Evolutionary conservation across 768 basidiomycete genomes (phyloP).

Genomic region (Suillus subluteus): DNA sequence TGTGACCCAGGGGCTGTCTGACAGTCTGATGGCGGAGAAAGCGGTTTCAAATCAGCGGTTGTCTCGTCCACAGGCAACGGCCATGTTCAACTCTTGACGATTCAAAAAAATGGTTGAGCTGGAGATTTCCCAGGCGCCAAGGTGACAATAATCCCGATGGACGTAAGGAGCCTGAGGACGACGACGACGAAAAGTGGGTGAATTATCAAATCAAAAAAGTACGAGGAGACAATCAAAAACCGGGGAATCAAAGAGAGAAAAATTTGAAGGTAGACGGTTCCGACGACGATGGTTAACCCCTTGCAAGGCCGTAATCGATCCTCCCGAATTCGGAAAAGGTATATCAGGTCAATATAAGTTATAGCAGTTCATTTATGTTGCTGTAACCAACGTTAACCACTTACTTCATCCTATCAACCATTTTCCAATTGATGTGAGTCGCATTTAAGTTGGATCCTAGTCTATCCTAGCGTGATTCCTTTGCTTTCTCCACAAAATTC

Average conservation of each 20-base stretch:
- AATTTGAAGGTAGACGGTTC: background rate
- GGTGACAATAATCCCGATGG: background rate
- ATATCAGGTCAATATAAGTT: constrained; percentile 3
- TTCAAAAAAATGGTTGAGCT: background rate
- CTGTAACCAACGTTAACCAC: constrained; percentile 3
- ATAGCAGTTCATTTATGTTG: constrained; percentile 14
- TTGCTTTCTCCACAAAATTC: constrained; percentile 51
- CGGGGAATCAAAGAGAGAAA: background rate
- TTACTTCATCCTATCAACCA: background rate
- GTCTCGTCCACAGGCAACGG: constrained; percentile 1
- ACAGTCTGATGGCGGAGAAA: constrained; percentile 12
- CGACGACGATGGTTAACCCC: background rate
- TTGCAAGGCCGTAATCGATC: constrained; percentile 7
- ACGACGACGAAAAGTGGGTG: background rate
- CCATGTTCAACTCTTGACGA: background rate
- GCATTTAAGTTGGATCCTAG: background rate
- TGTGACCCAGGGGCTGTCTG: constrained; percentile 10
- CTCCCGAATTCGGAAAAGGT: constrained; percentile 7
- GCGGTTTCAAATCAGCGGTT: constrained; percentile 22
- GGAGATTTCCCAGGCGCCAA: constrained; percentile 5
- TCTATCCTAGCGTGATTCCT: constrained; percentile 23
- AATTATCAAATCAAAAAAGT: background rate
- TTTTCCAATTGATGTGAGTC: background rate
- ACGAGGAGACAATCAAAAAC: background rate
- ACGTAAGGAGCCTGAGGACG: background rate